A percentile compares a stretch with the other conserved stretches of the same genome.
Evolutionary conservation across 2,329 filamentous ascomycete species (phyloP).

Genomic region (Fusarium miscanthi): DNA sequence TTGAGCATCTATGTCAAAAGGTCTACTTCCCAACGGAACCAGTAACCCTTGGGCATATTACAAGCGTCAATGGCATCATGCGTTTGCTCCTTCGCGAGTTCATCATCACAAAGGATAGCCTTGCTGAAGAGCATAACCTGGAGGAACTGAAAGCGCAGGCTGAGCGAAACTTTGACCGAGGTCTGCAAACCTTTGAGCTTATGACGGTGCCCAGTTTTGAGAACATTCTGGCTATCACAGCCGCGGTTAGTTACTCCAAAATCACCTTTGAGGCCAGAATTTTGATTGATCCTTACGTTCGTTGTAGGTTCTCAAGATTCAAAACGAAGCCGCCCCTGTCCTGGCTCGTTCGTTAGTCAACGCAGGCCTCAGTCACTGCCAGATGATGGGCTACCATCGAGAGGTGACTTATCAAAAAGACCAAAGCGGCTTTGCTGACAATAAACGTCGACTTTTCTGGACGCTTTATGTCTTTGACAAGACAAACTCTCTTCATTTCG

Average conservation of each 20-base stretch:
- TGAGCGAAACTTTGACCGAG: conserved; percentile 27
- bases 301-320: conserved; percentile 20
- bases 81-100: conserved; percentile 19
- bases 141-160: conserved; percentile 9
- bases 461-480: conserved; percentile 36
- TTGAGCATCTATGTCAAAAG: conserved; percentile 31
- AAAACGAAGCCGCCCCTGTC: conserved; percentile 23
- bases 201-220: conserved; percentile 33
- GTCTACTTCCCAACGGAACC: conserved; percentile 37
- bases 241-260: not conserved
- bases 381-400: conserved; percentile 36
- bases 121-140: conserved; percentile 19
- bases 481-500: conserved; percentile 23
- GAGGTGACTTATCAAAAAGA: conserved; percentile 31
- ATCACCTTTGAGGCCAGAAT: fast-evolving
- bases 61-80: conserved; percentile 30
- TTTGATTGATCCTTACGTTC: not conserved
- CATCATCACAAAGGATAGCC: conserved; percentile 13
- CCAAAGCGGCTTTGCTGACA: not conserved
- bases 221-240: conserved; percentile 24
- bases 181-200: conserved; percentile 32
- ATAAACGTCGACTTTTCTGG: conserved; percentile 34
- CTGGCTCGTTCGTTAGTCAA: conserved; percentile 22
- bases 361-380: conserved; percentile 27
- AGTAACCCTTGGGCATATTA: conserved; percentile 24